Evolutionary conservation across 345 rosid species (phyloP).

Genomic region (Toxicodendron radicans): DNA sequence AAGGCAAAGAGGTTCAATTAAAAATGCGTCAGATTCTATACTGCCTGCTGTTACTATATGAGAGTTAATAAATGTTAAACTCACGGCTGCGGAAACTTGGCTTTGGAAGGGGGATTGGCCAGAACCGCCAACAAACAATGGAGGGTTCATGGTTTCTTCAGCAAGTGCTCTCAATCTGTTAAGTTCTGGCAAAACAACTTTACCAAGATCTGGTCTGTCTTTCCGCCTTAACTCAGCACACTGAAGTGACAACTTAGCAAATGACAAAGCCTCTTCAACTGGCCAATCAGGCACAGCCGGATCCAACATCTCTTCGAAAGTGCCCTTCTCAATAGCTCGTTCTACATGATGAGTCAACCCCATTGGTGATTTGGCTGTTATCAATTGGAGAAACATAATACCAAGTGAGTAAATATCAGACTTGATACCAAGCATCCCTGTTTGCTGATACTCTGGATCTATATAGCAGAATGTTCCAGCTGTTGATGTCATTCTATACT

Average conservation of each 20-base stretch:
- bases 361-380: constrained; percentile 79
- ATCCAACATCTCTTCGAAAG: constrained; percentile 57
- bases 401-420: constrained; percentile 84
- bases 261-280: constrained; percentile 59
- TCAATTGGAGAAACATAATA: constrained; percentile 68
- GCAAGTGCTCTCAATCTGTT: constrained; percentile 61
- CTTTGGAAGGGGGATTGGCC: constrained; percentile 26
- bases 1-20: too few species aligned
- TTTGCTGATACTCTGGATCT: constrained; percentile 92
- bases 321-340: constrained; percentile 59
- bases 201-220: constrained; percentile 84
- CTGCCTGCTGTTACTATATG: too few species aligned
- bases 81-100: constrained; percentile 37
- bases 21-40: too few species aligned
- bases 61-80: not conserved
- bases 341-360: constrained; percentile 73
- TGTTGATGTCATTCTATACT: constrained; percentile 81
- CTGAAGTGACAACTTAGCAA: constrained; percentile 62
- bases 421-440: constrained; percentile 84
- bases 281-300: constrained; percentile 76
- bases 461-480: constrained; percentile 95
- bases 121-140: constrained; percentile 25
- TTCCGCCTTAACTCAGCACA: constrained; percentile 77
- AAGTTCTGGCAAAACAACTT: constrained; percentile 64
- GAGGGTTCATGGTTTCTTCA: constrained; percentile 43